A percentile compares a stretch with the other conserved stretches of the same genome.
Evolutionary conservation across 169 alveolate genomes (phyloP).

Genomic region (Amoebophrya sp.): DNA sequence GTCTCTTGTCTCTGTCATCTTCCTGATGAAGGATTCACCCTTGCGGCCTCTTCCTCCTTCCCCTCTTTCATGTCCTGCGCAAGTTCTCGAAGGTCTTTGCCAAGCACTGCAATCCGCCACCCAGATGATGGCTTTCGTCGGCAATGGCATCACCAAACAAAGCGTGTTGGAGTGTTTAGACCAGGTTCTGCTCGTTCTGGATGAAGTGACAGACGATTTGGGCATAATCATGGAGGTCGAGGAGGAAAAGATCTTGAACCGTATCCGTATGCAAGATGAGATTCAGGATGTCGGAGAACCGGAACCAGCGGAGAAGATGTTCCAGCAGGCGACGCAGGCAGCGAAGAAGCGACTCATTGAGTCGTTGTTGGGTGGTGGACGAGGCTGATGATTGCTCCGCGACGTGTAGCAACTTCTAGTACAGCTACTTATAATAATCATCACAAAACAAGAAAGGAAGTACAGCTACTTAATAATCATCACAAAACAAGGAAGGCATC

Average conservation of each 20-base stretch:
- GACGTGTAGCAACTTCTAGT: too few relatives aligned
- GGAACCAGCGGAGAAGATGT: not conserved
- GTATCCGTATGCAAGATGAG: not conserved
- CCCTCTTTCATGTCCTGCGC: too few relatives aligned
- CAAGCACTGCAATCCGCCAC: not conserved
- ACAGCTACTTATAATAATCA: too few relatives aligned
- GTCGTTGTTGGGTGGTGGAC: not conserved
- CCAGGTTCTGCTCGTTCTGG: not conserved
- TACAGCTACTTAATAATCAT: too few relatives aligned
- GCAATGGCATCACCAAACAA: not conserved
- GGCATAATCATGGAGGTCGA: not conserved
- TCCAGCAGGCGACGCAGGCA: slow-evolving; percentile 7
- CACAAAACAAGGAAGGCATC: too few relatives aligned
- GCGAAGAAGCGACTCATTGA: not conserved
- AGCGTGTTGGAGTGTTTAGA: not conserved
- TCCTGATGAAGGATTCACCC: too few relatives aligned
- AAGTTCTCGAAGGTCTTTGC: not conserved
- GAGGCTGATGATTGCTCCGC: too few relatives aligned
- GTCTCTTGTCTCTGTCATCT: too few relatives aligned
- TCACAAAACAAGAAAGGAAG: too few relatives aligned
- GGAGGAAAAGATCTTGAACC: not conserved
- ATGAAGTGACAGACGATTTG: not conserved
- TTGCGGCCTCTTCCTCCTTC: too few relatives aligned
- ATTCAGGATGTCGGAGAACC: too few relatives aligned
- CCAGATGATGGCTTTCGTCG: not conserved